Evolutionary conservation across 495 filamentous ascomycete species (phyloP).

Genomic region (Lepraria neglecta): DNA sequence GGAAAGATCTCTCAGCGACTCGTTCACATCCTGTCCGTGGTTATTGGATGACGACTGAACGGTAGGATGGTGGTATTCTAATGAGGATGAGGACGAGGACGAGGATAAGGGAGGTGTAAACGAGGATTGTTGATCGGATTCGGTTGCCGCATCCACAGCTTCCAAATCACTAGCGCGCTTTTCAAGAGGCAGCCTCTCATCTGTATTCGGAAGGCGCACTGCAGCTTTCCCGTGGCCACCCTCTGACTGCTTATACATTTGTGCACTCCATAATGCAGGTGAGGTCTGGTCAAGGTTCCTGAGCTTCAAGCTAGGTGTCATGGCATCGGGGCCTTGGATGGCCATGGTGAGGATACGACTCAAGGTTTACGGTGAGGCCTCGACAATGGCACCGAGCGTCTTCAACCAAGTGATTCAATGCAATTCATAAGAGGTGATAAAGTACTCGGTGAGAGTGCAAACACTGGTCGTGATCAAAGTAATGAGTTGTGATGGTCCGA

Average conservation of each 20-base stretch:
- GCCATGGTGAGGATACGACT: not conserved
- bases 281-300: not conserved
- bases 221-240: not conserved
- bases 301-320: not conserved
- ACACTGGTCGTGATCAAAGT: not conserved
- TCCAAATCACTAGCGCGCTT: constrained; percentile 10
- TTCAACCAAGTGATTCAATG: not conserved
- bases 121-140: constrained; percentile 11
- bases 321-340: not conserved
- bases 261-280: not conserved
- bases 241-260: not conserved
- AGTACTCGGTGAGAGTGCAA: too few relatives aligned
- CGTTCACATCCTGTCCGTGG: not conserved
- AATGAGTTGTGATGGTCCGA: not conserved
- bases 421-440: not conserved
- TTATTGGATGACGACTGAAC: not conserved
- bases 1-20: not conserved
- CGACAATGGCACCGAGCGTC: too few relatives aligned
- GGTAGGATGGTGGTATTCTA: not conserved
- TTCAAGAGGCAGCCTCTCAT: not conserved
- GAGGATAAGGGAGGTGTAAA: not conserved
- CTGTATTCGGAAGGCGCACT: constrained; percentile 8
- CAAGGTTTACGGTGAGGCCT: too few relatives aligned
- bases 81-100: not conserved
- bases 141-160: not conserved